Percentiles rank a stretch among this genome's conserved stretches.
phyloP scores from a whole-genome alignment of 2,329 filamentous ascomycete genomes.

The Hypocreales sp. region DNA sequence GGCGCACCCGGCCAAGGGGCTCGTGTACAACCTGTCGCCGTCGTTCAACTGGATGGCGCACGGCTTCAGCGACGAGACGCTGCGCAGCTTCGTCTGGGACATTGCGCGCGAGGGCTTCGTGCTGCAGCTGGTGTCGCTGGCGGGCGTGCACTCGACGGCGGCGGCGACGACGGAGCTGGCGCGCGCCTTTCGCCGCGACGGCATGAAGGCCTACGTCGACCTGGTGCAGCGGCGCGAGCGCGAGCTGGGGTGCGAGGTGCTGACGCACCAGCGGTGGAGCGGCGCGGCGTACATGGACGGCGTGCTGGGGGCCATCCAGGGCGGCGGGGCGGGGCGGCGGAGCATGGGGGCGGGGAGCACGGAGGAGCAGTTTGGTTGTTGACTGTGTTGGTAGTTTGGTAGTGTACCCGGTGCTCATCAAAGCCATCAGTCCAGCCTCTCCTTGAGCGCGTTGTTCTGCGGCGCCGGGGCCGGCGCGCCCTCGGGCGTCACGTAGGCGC shows the following conservation, averaged over 20 bases:
- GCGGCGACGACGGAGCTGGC: constrained; percentile 59
- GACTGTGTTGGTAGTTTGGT: constrained; percentile 28
- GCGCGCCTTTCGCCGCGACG: constrained; percentile 69
- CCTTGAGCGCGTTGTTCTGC: constrained; percentile 42
- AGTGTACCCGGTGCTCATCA: not conserved
- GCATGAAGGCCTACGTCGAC: constrained; percentile 97
- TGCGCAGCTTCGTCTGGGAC: constrained; percentile 94
- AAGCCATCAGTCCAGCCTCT: constrained; percentile 20
- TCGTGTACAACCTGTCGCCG: constrained; percentile 92
- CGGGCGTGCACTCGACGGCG: constrained; percentile 50
- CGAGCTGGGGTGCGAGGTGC: constrained; percentile 78
- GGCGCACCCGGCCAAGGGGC: constrained; percentile 60
- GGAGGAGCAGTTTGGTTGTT: constrained; percentile 44
- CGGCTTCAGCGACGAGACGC: constrained; percentile 67
- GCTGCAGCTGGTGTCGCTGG: constrained; percentile 50
- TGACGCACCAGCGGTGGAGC: constrained; percentile 85
- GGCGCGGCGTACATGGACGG: constrained; percentile 65
- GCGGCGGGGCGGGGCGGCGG: constrained; percentile 74
- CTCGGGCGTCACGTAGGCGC: constrained; percentile 65
- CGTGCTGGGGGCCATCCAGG: constrained; percentile 79
- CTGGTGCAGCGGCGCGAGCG: constrained; percentile 82
- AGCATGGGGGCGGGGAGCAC: constrained; percentile 95
- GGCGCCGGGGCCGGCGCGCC: constrained; percentile 39
- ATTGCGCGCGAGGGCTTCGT: constrained; percentile 76
- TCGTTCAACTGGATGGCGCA: constrained; percentile 99